Conservation (phyloP, 208 protist genomes). For the Phytomonas sp. region DNA sequence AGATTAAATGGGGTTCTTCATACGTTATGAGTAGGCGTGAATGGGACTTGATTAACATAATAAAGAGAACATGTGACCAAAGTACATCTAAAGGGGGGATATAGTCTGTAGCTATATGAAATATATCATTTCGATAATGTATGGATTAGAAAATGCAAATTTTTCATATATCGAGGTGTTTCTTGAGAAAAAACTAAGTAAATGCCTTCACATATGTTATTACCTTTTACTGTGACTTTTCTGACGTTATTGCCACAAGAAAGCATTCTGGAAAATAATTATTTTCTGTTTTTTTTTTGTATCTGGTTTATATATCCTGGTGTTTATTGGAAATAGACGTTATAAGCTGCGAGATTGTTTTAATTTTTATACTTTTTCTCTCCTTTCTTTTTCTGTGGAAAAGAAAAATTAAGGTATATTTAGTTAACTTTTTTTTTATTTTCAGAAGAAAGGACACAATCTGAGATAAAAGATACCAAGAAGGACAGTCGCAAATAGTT, state of each 20-base stretch:
- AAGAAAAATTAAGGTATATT: neutral
- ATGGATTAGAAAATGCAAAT: neutral
- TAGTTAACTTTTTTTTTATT: conserved; percentile 12
- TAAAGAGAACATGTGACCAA: neutral
- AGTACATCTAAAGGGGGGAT: neutral
- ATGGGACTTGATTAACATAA: neutral
- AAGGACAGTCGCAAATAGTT: neutral
- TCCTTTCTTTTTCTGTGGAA: conserved; percentile 1
- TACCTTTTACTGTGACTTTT: neutral
- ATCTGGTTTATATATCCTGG: neutral
- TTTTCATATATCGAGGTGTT: neutral
- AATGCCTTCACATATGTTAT: neutral
- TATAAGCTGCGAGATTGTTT: neutral
- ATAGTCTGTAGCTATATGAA: neutral
- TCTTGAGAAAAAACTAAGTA: neutral
- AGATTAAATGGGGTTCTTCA: neutral
- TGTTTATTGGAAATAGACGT: neutral
- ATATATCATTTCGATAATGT: neutral
- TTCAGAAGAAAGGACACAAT: neutral
- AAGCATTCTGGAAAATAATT: neutral
- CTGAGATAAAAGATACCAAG: neutral
- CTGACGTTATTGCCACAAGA: neutral
- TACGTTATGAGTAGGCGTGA: neutral
- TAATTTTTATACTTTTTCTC: conserved; percentile 11
- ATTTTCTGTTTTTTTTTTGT: neutral